phyloP scores from a whole-genome alignment of 805 yeast species.

The Candida nanaspora region DNA sequence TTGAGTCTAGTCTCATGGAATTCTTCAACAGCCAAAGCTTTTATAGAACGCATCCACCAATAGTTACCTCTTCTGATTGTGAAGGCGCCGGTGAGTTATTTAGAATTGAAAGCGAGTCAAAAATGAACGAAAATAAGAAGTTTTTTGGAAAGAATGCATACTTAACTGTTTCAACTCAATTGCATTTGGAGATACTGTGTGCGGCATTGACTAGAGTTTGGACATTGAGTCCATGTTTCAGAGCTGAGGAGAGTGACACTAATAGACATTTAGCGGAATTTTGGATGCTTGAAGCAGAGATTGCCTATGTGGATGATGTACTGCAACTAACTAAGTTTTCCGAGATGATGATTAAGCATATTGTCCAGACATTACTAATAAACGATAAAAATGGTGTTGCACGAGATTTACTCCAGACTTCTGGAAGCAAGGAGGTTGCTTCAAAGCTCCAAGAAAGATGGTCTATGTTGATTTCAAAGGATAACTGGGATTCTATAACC shows the following conservation, averaged over 20 bases:
- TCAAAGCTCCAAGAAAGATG: slow-evolving; percentile 45
- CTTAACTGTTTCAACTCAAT: slow-evolving; percentile 85
- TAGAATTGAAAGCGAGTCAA: slow-evolving; percentile 36
- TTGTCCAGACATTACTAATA: slow-evolving; percentile 27
- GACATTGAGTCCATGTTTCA: slow-evolving; percentile 84
- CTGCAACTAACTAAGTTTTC: slow-evolving; percentile 55
- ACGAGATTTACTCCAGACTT: slow-evolving; percentile 27
- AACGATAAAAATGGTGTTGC: slow-evolving; percentile 15
- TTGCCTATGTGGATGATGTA: slow-evolving; percentile 56
- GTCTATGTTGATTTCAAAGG: slow-evolving; percentile 37
- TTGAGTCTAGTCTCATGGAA: slow-evolving; percentile 45
- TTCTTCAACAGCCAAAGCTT: slow-evolving; percentile 53
- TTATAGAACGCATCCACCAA: slow-evolving; percentile 75
- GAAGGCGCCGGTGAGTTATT: slow-evolving; percentile 98
- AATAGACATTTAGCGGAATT: slow-evolving; percentile 89
- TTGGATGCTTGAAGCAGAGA: slow-evolving; percentile 96
- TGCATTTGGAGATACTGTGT: slow-evolving; percentile 79
- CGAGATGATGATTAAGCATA: slow-evolving; percentile 60
- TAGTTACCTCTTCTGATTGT: slow-evolving; percentile 84
- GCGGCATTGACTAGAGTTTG: slow-evolving; percentile 75
- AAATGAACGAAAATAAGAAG: slow-evolving; percentile 14
- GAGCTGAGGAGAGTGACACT: slow-evolving; percentile 91
- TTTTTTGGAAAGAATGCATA: slow-evolving; percentile 57
- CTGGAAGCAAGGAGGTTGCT: slow-evolving; percentile 31
- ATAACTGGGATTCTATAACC: slow-evolving; percentile 62